Evolutionary conservation across 2,329 filamentous ascomycete genomes (phyloP), one percentile per base, ranked within the genome.

Genomic region (Cercospora janseana): DNA sequence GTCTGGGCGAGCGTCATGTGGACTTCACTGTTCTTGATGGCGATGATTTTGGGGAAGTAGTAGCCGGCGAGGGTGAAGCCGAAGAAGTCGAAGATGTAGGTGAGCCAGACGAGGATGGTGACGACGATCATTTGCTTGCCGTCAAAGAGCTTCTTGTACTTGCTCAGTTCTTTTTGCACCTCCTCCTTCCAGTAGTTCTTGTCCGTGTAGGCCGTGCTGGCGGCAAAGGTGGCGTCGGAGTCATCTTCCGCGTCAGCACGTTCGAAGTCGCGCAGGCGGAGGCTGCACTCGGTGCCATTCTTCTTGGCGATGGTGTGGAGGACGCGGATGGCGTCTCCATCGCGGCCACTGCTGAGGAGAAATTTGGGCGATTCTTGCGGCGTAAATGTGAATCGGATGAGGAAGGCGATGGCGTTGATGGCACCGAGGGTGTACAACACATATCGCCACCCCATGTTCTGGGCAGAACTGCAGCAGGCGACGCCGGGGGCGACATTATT

Each of bases 331-430:
- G 81, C 73, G 50, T 76, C 69, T 2, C 67, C 73, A 42, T 83
- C 80, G 18, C 72, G 64, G 7, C 79, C 79, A 9, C 72, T 68
- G 32, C 74, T 76, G 6, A 83, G 67, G 4, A 80, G 70, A 56
- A 79, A 83, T 59, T 83, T 83, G 0, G 80, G 80, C 2, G 79
- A 81, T 58, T 83, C 80, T 52, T 73, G 74, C n/a, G 38, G 83
- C 76, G 4, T 70, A 68, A 57, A 83, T 76, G 28, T 82, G 28
- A 81, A 71, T 15, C 80, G 77, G 1, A 77, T 59, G 35, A 82
- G 61, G 34, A 79, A 82, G 9, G 75, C 63, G 9, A 66, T 47
- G 1, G 74, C 55, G 0, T 71, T 74, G 31, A 73, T 63, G 0
- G 62, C 63, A 1, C 72, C 71, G 5, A 74, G 61, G 12, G 68